Base-by-base conservation (phyloP, 768 basidiomycete genomes). In the Kockovaella imperatae region DNA sequence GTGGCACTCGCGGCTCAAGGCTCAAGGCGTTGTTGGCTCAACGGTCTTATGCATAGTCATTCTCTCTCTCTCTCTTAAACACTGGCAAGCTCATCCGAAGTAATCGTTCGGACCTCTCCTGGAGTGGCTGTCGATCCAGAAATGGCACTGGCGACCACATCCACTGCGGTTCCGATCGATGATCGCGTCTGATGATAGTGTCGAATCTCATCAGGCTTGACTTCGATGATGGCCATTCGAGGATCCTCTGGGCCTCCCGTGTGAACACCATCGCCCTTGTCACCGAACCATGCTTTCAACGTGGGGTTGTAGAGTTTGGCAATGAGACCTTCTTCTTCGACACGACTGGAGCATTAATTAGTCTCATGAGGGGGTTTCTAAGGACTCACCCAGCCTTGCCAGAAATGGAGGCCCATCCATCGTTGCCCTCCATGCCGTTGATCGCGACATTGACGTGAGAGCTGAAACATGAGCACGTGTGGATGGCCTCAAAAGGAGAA, bases 401-500 rank as follows among this genome's bases (percentile, higher is more conserved):
- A 29, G 82, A 78, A 57, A 82, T 82, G 7, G 84, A 83, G 2
- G 80, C 86, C 88, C 87, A 90, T 49, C 85, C 87, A 5, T 80
- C 78, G 13, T 74, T 73, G 11, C 76, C 75, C 56, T 88, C 49
- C 32, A 46, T 53, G 23, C 56, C 81, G 62, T 78, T 79, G 69
- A 86, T 88, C 51, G 80, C 80, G 50, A 89, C 80, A 63, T 91
- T 90, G 59, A 86, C 85, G 66, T 89, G 21, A 79, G 82, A 54
- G 87, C 64, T 66, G 32, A 0, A 23, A n/a, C 13, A 39, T 46
- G 42, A 56, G 38, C 28, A 24, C 71, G 24, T 20, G 13, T 42
- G 6, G 25, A 42, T 17, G 31, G 31, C 10, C 11, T 10, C 31
- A 17, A 32, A 32, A 17, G 17, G 17, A 17, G 31, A 32, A 32